These are phyloP conservation scores for Eustoma russellianum DNA, from an alignment of 257 asterid genomes.

Conservation along the genomic window DNA sequence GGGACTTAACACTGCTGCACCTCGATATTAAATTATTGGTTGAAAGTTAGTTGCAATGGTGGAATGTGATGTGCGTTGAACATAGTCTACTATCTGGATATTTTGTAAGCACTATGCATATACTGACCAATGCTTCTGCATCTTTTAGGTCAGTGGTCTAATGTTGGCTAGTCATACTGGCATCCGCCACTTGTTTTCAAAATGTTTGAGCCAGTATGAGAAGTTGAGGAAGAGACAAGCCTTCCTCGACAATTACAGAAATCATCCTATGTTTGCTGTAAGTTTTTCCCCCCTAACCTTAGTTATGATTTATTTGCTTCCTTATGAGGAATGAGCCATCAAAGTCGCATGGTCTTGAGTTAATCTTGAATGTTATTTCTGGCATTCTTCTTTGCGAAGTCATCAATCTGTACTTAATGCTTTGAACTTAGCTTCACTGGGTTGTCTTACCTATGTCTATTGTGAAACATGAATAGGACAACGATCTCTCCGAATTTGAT, in stretches of 20 bases:
- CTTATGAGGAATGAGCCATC: too few species aligned
- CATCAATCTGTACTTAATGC: neutral
- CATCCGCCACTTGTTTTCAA: slow-evolving; percentile 93
- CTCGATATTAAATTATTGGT: too few species aligned
- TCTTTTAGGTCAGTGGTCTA: slow-evolving; percentile 84
- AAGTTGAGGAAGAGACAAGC: slow-evolving; percentile 98
- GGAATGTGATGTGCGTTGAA: too few species aligned
- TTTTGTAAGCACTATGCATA: slow-evolving; percentile 5
- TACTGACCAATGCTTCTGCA: slow-evolving; percentile 9
- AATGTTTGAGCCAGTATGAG: slow-evolving; percentile 95
- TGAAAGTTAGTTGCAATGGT: too few species aligned
- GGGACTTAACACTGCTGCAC: too few species aligned
- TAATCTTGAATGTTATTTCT: too few species aligned
- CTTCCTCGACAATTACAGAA: slow-evolving; percentile 92
- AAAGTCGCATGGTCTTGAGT: neutral
- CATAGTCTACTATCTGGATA: neutral
- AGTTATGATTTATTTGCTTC: neutral
- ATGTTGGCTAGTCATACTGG: slow-evolving; percentile 99
- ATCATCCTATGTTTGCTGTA: slow-evolving; percentile 94
- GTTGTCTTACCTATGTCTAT: neutral
- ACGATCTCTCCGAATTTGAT: slow-evolving; percentile 96
- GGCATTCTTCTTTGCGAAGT: slow-evolving; percentile 1
- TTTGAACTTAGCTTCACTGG: neutral
- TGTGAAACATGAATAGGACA: slow-evolving; percentile 52
- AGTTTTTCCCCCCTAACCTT: slow-evolving; percentile 29